Evolutionary conservation across 495 filamentous ascomycete genomes (phyloP).

Genomic region (Geopyxis carbonaria): DNA sequence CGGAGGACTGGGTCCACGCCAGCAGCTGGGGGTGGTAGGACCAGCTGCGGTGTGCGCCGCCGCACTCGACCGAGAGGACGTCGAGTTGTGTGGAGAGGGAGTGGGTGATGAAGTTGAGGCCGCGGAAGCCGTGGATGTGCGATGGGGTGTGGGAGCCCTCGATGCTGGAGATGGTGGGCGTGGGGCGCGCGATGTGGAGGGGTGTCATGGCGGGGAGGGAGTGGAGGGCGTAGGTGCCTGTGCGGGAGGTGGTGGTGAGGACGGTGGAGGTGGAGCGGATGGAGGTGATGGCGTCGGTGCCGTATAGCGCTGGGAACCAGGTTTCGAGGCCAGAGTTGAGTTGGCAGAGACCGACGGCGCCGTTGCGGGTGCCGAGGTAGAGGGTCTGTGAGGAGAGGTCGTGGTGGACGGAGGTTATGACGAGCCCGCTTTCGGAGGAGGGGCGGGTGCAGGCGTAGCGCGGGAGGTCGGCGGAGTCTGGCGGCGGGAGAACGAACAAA

Average conservation of each 20-base stretch:
- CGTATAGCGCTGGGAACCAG: slow-evolving; percentile 35
- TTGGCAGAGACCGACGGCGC: too few relatives aligned
- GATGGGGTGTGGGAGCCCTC: slow-evolving; percentile 30
- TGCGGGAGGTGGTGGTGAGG: slow-evolving; percentile 1
- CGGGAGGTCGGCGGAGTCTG: too few relatives aligned
- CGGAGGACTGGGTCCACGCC: slow-evolving; percentile 38
- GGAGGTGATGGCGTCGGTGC: slow-evolving; percentile 49
- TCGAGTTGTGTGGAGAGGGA: slow-evolving; percentile 51
- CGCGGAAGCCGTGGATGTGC: slow-evolving; percentile 62
- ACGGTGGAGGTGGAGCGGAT: not conserved
- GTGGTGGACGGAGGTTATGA: slow-evolving; percentile 21
- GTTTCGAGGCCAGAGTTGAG: too few relatives aligned
- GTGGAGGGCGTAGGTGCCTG: slow-evolving; percentile 4
- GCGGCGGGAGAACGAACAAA: slow-evolving; percentile 1
- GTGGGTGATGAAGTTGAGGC: slow-evolving; percentile 61
- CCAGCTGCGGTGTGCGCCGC: slow-evolving; percentile 65
- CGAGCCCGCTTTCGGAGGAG: slow-evolving; percentile 12
- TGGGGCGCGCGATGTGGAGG: slow-evolving; percentile 2
- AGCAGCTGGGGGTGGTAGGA: slow-evolving; percentile 35
- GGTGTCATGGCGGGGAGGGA: slow-evolving; percentile 3
- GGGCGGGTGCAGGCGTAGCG: too few relatives aligned
- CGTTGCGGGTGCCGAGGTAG: too few relatives aligned
- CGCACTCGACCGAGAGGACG: slow-evolving; percentile 54
- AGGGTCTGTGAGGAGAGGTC: too few relatives aligned
- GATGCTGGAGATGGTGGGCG: slow-evolving; percentile 5